Base-by-base conservation (phyloP, 306 rosid genomes). In the Vicia sativa region DNA sequence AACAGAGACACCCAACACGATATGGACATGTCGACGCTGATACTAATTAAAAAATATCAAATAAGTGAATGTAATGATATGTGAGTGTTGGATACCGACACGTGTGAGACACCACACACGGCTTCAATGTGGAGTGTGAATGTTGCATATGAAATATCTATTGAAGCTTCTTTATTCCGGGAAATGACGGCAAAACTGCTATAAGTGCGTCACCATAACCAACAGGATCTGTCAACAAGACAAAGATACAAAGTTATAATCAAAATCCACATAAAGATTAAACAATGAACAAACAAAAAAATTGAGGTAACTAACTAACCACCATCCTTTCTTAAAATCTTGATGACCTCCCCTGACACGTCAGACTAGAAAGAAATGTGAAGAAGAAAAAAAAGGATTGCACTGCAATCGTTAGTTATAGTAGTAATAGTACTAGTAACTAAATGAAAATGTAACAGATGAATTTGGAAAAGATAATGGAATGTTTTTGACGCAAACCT, bases 171-270 rank as follows among this genome's bases (percentile, higher is more conserved):
- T 87, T 84, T 68, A 90, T 90, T 76, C 98, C 96, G 0, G 96
- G 96, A 76, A 92, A 92, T 31, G 96, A 86, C 0, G 96, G 98
- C 62, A 92, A 90, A 69, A 92, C 26, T 11, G 91, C 91, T 7
- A 92, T 54, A n/a, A 92, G 87, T 65, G 91, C 78, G 52, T 92
- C 98, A 11, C 89, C 95, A 56, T 92, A 92, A 80, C 98, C 96
- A 68, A 93, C 88, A 21, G 96, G 86, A 11, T 93, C 98, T 92
- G 92, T 38, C 3, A 13, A 65, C 18, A 16, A 52, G 1, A 65
- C 39, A 67, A 14, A 54, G 1, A 25, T 42, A 60, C 31, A 26
- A n/a, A 73, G 15, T 35, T 37, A 21, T 57, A n/a, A 29, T 53
- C 42, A 25, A 21, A 14, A 65, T 35, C 10, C 5, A 18, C 15